Conservation (phyloP, 2,329 filamentous ascomycete species). For the Nigrospora sphaerica region DNA sequence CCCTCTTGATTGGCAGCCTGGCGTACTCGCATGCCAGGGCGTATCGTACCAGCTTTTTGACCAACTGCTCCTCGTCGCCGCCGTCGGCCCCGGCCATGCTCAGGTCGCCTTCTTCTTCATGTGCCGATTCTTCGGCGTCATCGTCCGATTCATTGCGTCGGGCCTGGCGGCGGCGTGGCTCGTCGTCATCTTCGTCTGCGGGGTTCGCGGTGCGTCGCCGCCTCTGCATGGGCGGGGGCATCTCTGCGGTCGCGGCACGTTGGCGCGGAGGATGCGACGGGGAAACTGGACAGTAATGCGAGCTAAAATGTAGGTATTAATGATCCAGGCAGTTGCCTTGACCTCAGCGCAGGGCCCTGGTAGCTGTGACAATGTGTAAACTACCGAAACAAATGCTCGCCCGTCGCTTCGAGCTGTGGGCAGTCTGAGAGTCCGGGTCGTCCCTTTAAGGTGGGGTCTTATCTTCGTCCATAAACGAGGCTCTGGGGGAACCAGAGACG, state of each 20-base stretch:
- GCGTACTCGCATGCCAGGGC: conserved; percentile 60
- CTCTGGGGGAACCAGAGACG: too few species aligned
- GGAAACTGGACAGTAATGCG: too few species aligned
- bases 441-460: too few species aligned
- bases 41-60: conserved; percentile 63
- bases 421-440: too few species aligned
- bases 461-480: too few species aligned
- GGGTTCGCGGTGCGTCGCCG: conserved; percentile 20
- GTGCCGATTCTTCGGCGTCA: conserved; percentile 25
- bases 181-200: conserved; percentile 29
- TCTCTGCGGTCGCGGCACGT: conserved; percentile 1
- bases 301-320: too few species aligned
- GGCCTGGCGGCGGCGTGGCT: conserved; percentile 16
- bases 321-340: too few species aligned
- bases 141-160: conserved; percentile 18
- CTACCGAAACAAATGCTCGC: too few species aligned
- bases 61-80: conserved; percentile 41
- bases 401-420: too few species aligned
- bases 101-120: conserved; percentile 14
- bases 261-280: too few species aligned
- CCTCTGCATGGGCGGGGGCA: conserved; percentile 20
- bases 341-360: too few species aligned
- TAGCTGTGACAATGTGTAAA: too few species aligned
- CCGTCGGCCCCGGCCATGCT: conserved; percentile 16
- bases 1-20: conserved; percentile 50